These are phyloP conservation scores for Mycena rebaudengoi DNA, from an alignment of 768 basidiomycete genomes.

Conservation along the genomic window DNA sequence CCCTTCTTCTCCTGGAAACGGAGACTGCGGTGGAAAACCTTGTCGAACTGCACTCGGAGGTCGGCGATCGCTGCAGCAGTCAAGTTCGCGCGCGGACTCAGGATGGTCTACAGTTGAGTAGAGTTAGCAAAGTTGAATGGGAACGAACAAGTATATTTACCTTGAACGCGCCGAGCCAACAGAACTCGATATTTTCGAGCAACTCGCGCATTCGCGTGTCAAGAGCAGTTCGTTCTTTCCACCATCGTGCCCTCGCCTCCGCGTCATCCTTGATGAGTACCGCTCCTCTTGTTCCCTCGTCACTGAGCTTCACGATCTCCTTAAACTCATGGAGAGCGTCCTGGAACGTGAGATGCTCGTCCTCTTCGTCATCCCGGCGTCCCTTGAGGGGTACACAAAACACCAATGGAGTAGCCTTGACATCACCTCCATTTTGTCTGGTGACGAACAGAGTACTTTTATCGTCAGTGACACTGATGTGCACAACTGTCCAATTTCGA, in stretches of 20 bases:
- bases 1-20: slow-evolving; percentile 70
- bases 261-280: slow-evolving; percentile 74
- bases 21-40: slow-evolving; percentile 74
- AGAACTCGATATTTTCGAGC: slow-evolving; percentile 88
- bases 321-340: slow-evolving; percentile 76
- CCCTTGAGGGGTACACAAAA: slow-evolving; percentile 92
- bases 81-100: slow-evolving; percentile 55
- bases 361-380: slow-evolving; percentile 77
- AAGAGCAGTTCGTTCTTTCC: slow-evolving; percentile 80
- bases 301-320: slow-evolving; percentile 83
- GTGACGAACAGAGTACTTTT: slow-evolving; percentile 85
- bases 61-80: slow-evolving; percentile 57
- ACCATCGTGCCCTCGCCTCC: slow-evolving; percentile 81
- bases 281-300: slow-evolving; percentile 79
- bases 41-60: slow-evolving; percentile 76
- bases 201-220: slow-evolving; percentile 80
- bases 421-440: slow-evolving; percentile 68
- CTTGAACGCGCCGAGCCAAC: slow-evolving; percentile 98
- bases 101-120: slow-evolving; percentile 80
- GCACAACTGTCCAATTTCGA: slow-evolving; percentile 82
- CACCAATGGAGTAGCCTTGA: slow-evolving; percentile 64
- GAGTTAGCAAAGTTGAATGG: background rate
- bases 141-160: slow-evolving; percentile 45
- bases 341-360: slow-evolving; percentile 76
- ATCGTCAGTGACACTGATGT: slow-evolving; percentile 85